phyloP scores from a whole-genome alignment of 495 filamentous ascomycete species.

The Neurospora tetrasperma region DNA sequence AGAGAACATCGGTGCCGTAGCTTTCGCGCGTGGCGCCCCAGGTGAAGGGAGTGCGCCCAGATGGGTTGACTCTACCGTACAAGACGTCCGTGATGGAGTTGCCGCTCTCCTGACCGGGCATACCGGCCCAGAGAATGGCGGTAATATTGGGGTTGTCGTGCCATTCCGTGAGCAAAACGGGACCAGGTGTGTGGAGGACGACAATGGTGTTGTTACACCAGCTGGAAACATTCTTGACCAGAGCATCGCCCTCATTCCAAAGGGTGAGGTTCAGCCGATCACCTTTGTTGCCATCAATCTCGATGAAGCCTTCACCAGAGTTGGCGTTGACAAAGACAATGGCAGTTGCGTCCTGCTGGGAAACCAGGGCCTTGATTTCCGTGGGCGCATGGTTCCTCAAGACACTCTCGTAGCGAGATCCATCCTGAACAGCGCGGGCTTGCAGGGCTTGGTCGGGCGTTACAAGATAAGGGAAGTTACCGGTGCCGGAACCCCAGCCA shows the following conservation, averaged over 20 bases:
- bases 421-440: conserved; percentile 52
- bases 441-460: conserved; percentile 82
- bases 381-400: conserved; percentile 58
- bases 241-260: conserved; percentile 69
- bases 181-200: conserved; percentile 75
- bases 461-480: conserved; percentile 85
- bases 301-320: conserved; percentile 79
- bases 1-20: conserved; percentile 68
- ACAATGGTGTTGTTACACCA: conserved; percentile 87
- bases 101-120: conserved; percentile 87
- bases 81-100: conserved; percentile 86
- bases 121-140: conserved; percentile 85
- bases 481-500: conserved; percentile 87
- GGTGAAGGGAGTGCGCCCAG: conserved; percentile 80
- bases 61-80: conserved; percentile 80
- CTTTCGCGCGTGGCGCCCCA: conserved; percentile 63
- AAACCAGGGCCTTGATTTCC: conserved; percentile 49
- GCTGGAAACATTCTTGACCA: conserved; percentile 67
- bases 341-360: conserved; percentile 54
- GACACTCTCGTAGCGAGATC: conserved; percentile 58
- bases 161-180: conserved; percentile 69
- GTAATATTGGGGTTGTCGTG: conserved; percentile 85
- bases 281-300: conserved; percentile 72
- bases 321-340: conserved; percentile 87
- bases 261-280: conserved; percentile 91